Evolutionary conservation across 2,329 filamentous ascomycete genomes (phyloP).

Genomic region (Colletotrichum siamense): DNA sequence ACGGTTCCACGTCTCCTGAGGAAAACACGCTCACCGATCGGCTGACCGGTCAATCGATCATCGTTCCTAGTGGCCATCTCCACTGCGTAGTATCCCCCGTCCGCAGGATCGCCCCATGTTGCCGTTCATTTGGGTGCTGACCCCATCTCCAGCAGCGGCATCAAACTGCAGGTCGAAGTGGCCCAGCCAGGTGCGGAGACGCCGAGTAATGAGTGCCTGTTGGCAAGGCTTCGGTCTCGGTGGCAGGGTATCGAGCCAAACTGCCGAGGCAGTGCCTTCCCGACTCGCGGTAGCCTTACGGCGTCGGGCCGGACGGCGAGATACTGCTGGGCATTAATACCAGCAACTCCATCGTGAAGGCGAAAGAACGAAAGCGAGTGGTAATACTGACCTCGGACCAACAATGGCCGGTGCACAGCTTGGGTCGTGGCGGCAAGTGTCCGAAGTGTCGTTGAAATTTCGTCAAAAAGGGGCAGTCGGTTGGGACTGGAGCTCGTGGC

Average conservation of each 20-base stretch:
- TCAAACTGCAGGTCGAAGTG: neutral
- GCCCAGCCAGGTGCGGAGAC: neutral
- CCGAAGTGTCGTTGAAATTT: neutral
- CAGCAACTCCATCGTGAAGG: neutral
- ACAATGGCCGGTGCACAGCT: neutral
- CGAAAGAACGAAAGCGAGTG: neutral
- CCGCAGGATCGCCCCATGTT: slow-evolving; percentile 3
- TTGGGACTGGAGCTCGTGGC: neutral
- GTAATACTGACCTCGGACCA: neutral
- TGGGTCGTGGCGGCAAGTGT: neutral
- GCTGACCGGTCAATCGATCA: neutral
- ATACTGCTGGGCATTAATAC: neutral
- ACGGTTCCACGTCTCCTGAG: neutral
- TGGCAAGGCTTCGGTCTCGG: neutral
- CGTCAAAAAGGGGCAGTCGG: neutral
- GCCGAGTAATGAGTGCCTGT: neutral
- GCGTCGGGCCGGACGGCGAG: neutral
- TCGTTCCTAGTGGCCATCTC: neutral
- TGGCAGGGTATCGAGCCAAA: neutral
- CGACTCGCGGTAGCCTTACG: neutral
- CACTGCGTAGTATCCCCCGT: neutral
- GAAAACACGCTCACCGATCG: neutral
- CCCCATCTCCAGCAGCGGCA: neutral
- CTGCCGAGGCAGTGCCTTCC: neutral
- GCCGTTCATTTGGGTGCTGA: neutral